These are phyloP conservation scores for Crithidia expoeki DNA, from an alignment of 208 protist genomes.

Conservation along the genomic window DNA sequence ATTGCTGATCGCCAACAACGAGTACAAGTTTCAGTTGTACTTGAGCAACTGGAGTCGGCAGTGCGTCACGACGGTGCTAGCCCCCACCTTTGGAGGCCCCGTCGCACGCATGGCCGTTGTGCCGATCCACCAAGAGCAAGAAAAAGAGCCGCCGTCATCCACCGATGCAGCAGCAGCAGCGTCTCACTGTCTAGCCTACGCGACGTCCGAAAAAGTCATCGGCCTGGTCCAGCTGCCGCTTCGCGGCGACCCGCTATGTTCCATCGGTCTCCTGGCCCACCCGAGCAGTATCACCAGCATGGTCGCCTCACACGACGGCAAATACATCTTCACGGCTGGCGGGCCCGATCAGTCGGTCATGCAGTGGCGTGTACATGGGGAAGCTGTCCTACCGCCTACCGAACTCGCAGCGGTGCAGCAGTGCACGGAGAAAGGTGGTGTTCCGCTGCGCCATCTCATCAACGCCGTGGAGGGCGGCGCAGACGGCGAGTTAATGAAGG, in stretches of 20 bases:
- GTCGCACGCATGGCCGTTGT: conserved; percentile 69
- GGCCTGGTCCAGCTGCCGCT: conserved; percentile 93
- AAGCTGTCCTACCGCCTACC: conserved; percentile 40
- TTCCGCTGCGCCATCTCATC: conserved; percentile 88
- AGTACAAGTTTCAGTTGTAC: conserved; percentile 91
- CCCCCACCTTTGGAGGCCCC: conserved; percentile 93
- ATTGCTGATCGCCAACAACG: conserved; percentile 86
- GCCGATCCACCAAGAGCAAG: conserved; percentile 3
- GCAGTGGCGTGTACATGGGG: conserved; percentile 86
- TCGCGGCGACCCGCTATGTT: conserved; percentile 88
- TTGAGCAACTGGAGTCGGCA: conserved; percentile 85
- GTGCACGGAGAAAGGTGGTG: conserved; percentile 39
- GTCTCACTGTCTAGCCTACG: conserved; percentile 80
- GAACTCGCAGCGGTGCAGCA: conserved; percentile 17
- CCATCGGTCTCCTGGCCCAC: conserved; percentile 95
- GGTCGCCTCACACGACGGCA: conserved; percentile 81
- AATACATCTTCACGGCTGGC: conserved; percentile 92
- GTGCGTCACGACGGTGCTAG: conserved; percentile 89
- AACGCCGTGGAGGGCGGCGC: conserved; percentile 90
- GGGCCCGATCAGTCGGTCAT: conserved; percentile 90
- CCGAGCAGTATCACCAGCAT: conserved; percentile 78
- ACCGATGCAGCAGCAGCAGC: conserved; percentile 6
- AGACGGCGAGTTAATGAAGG: conserved; percentile 90
- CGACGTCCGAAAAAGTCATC: conserved; percentile 91
- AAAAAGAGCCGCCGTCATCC: too few species aligned